phyloP scores from a whole-genome alignment of 345 rosid species.

The Eucalyptus marginata region DNA sequence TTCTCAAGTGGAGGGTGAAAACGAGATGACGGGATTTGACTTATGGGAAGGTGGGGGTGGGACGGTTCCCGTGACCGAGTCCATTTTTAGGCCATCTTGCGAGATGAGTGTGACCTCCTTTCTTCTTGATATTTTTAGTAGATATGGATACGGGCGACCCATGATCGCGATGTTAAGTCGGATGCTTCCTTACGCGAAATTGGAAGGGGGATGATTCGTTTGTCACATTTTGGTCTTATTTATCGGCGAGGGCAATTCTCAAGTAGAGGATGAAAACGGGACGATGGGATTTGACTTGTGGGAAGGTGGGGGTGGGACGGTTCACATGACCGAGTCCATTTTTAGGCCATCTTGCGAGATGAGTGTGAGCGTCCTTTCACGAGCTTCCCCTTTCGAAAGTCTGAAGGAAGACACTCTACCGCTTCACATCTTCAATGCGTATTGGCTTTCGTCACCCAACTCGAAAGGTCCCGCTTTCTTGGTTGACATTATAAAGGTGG shows the following conservation, averaged over 20 bases:
- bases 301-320: neutral
- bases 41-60: neutral
- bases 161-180: neutral
- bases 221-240: neutral
- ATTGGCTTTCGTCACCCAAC: neutral
- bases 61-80: neutral
- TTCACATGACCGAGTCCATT: neutral
- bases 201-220: neutral
- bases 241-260: neutral
- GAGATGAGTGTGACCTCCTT: neutral
- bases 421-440: neutral
- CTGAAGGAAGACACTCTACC: neutral
- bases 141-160: neutral
- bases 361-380: neutral
- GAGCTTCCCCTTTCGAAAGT: neutral
- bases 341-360: neutral
- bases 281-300: neutral
- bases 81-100: neutral
- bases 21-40: neutral
- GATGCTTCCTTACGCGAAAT: neutral
- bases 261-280: neutral
- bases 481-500: neutral
- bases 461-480: neutral
- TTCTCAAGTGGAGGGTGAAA: neutral
- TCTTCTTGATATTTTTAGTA: neutral